Evolutionary conservation across 441 rosid genomes (phyloP).

Genomic region (Erysimum cheiri): DNA sequence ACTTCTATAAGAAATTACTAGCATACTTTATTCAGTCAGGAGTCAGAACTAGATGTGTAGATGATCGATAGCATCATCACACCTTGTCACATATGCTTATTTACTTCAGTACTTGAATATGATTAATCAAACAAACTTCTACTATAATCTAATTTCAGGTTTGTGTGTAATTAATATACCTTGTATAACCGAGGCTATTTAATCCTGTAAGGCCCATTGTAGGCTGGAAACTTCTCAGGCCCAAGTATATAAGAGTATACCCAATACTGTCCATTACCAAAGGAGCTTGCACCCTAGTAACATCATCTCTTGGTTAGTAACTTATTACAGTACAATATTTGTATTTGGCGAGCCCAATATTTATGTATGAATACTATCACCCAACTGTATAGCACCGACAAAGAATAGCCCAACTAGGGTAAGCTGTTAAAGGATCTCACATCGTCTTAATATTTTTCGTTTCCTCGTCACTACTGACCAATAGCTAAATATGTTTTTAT

Average conservation of each 20-base stretch:
- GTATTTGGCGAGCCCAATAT: neutral
- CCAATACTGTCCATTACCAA: neutral
- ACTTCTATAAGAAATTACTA: neutral
- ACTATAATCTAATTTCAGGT: neutral
- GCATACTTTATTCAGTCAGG: neutral
- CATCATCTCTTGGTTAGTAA: neutral
- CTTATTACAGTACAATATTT: too few species aligned
- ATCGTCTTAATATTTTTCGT: neutral
- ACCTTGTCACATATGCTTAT: neutral
- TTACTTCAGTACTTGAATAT: neutral
- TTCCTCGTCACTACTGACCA: neutral
- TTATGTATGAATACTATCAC: neutral
- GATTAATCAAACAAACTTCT: neutral
- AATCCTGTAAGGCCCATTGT: slow-evolving; percentile 12
- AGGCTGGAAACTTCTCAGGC: slow-evolving; percentile 11
- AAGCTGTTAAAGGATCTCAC: neutral
- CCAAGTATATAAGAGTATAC: neutral
- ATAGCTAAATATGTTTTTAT: too few species aligned
- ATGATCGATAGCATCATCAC: neutral
- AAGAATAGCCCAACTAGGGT: neutral
- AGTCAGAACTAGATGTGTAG: neutral
- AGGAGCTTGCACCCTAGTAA: neutral
- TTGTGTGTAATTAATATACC: neutral
- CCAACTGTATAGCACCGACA: neutral
- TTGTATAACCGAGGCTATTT: neutral